Evolutionary conservation across 768 basidiomycete species (phyloP).

Genomic region (Pseudohyphozyma bogoriensis): DNA sequence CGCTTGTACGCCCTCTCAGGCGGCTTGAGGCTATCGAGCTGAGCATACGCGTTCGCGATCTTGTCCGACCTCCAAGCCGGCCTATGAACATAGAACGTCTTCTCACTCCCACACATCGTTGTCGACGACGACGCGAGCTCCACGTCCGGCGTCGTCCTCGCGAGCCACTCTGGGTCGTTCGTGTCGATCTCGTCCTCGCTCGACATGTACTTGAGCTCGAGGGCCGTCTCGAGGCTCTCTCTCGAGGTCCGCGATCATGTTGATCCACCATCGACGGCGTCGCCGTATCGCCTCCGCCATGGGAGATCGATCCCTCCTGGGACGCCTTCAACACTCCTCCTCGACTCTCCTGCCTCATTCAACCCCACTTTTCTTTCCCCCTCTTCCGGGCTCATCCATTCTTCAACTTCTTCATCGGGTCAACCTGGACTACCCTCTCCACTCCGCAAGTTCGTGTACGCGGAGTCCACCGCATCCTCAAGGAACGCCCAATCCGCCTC

Average conservation of each 20-base stretch:
- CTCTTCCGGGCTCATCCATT: slow-evolving; percentile 8
- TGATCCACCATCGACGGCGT: no score
- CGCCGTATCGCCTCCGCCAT: neutral
- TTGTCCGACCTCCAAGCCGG: slow-evolving; percentile 6
- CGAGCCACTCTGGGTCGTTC: neutral
- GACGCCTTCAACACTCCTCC: neutral
- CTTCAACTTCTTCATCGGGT: slow-evolving; percentile 8
- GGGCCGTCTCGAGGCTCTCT: neutral
- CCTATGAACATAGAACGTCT: slow-evolving; percentile 5
- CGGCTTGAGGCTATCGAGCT: slow-evolving; percentile 11
- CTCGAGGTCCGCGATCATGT: neutral
- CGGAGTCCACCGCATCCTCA: slow-evolving; percentile 11
- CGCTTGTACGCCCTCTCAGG: slow-evolving; percentile 14
- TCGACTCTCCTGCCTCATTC: slow-evolving; percentile 13
- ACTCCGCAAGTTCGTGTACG: slow-evolving; percentile 18
- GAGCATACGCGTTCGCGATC: neutral
- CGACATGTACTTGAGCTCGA: slow-evolving; percentile 18
- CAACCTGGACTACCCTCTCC: slow-evolving; percentile 3
- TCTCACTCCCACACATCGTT: neutral
- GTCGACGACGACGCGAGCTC: neutral
- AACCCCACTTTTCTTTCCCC: slow-evolving; percentile 3
- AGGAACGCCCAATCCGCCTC: slow-evolving; percentile 12
- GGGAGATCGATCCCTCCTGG: neutral
- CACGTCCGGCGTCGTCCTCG: neutral
- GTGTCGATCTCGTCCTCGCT: slow-evolving; percentile 3